Base-by-base conservation (phyloP, 1,284 basidiomycete genomes). In the Rugosomyces carneus region DNA sequence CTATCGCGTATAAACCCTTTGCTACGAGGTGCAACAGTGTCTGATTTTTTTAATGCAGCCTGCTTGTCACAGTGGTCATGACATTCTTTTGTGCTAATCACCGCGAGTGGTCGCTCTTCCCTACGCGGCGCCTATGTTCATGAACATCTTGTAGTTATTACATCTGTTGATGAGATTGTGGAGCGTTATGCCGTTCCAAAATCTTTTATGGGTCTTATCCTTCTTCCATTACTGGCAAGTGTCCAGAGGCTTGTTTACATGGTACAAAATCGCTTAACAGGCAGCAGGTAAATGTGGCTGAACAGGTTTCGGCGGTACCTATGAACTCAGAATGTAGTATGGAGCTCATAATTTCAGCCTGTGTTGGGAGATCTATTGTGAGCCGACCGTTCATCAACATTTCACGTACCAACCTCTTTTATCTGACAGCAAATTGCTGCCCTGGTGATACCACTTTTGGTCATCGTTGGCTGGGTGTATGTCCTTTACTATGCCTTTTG, bases 291-390 rank as follows among this genome's bases (percentile, higher is more conserved):
- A 89, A 88, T 59, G 83, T 86, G 10, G 87, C 89, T n/a, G 90
- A 87, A 58, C 83, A 86, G 55, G 78, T 83, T 29, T 93, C 89
- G 0, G 81, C 86, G 5, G 79, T 94, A 2, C 92, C 88, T 84
- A 94, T 94, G 91, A 90, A 91, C 0, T 73, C 86, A 73, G 92
- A 91, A 65, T 74, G 78, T 53, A 86, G 89, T 60, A 92, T 91
- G 81, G 88, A 91, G 60, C 69, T 92, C 24, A 84, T 88, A 0
- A 89, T 96, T 51, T 84, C 84, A 2, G 90, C 96, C 50, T 89
- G 89, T 46, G 85, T 97, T 44, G 93, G 93, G 9, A 89, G 84
- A 51, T 89, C 86, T 3, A 95, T 97, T 52, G 86, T 88, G 54
- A 54, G 82, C 71, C 20, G 34, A 37, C 36, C 69, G 23, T 23